These are phyloP conservation scores for Exsudoporus frostii DNA, from an alignment of 768 basidiomycete species.

Conservation along the genomic window DNA sequence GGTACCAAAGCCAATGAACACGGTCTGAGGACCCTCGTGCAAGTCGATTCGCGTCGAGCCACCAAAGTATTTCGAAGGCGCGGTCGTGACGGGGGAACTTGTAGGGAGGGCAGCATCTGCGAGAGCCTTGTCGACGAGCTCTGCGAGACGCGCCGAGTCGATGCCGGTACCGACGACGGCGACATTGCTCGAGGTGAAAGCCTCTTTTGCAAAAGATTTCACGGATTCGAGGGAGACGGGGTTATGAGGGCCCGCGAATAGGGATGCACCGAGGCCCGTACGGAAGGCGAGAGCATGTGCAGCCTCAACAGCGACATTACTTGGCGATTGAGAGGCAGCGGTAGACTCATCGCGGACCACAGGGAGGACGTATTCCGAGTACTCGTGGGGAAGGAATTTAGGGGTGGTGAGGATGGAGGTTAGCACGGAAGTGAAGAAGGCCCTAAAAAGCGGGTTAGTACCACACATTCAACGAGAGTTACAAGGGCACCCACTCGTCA, in stretches of 20 bases:
- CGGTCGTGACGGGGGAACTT: conserved; percentile 31
- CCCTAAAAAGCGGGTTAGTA: conserved; percentile 40
- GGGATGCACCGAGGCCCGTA: conserved; percentile 84
- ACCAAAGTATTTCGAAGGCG: conserved; percentile 61
- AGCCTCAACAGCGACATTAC: conserved; percentile 73
- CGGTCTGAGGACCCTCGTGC: conserved; percentile 61
- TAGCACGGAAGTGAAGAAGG: conserved; percentile 88
- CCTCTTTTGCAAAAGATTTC: conserved; percentile 66
- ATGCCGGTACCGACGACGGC: conserved; percentile 89
- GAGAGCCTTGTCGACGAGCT: conserved; percentile 72
- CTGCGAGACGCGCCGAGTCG: conserved; percentile 61
- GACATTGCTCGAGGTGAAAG: conserved; percentile 76
- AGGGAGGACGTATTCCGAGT: conserved; percentile 69
- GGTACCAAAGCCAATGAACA: conserved; percentile 88
- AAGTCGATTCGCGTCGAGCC: conserved; percentile 79
- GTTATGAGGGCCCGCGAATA: conserved; percentile 75
- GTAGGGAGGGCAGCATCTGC: conserved; percentile 33
- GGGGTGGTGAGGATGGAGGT: conserved; percentile 80
- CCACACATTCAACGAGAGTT: neutral
- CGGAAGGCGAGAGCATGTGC: conserved; percentile 94
- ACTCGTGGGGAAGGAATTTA: conserved; percentile 77
- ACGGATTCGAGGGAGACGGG: conserved; percentile 66
- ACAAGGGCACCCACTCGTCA: conserved; percentile 75
- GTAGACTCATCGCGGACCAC: conserved; percentile 68
- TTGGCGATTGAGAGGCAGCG: conserved; percentile 57